Percentiles rank a stretch among this genome's conserved stretches.
Evolutionary conservation across 345 rosid species (phyloP).

Genomic region (Tarenaya hassleriana): DNA sequence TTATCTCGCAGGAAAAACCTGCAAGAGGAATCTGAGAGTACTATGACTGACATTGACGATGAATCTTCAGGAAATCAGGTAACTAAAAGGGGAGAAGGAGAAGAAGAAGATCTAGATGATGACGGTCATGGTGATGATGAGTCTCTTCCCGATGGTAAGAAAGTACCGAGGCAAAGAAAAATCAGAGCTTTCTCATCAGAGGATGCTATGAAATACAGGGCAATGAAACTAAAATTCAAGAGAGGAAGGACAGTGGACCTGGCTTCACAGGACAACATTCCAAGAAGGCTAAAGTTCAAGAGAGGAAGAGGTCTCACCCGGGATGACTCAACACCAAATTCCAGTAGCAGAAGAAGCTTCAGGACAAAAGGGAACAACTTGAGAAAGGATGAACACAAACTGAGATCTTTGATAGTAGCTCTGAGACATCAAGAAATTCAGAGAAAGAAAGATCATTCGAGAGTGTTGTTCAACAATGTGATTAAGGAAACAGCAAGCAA

Average conservation of each 20-base stretch:
- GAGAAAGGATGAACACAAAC: constrained; percentile 16
- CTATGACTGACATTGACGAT: constrained; percentile 36
- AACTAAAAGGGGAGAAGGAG: constrained; percentile 43
- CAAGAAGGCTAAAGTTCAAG: constrained; percentile 65
- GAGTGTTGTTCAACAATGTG: constrained; percentile 63
- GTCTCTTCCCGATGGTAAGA: constrained; percentile 21
- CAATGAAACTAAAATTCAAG: constrained; percentile 48
- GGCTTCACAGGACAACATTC: constrained; percentile 42
- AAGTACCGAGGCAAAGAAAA: constrained; percentile 21
- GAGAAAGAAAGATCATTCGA: constrained; percentile 50
- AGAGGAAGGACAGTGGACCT: constrained; percentile 55
- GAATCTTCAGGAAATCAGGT: constrained; percentile 27
- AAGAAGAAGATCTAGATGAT: too few relatives aligned
- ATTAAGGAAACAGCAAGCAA: constrained; percentile 93
- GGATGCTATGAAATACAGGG: constrained; percentile 22
- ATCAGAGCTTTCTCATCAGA: constrained; percentile 23
- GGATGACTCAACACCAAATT: constrained; percentile 32
- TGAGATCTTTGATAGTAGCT: constrained; percentile 27
- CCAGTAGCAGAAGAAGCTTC: constrained; percentile 33
- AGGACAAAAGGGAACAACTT: constrained; percentile 35
- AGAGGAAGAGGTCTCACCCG: constrained; percentile 37
- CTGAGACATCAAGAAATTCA: constrained; percentile 67
- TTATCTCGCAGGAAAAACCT: constrained; percentile 22
- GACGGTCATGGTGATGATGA: constrained; percentile 23
- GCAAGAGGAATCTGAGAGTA: constrained; percentile 34